These are phyloP conservation scores for Plectosphaerella plurivora DNA, from an alignment of 2,329 filamentous ascomycete genomes.

Conservation along the genomic window DNA sequence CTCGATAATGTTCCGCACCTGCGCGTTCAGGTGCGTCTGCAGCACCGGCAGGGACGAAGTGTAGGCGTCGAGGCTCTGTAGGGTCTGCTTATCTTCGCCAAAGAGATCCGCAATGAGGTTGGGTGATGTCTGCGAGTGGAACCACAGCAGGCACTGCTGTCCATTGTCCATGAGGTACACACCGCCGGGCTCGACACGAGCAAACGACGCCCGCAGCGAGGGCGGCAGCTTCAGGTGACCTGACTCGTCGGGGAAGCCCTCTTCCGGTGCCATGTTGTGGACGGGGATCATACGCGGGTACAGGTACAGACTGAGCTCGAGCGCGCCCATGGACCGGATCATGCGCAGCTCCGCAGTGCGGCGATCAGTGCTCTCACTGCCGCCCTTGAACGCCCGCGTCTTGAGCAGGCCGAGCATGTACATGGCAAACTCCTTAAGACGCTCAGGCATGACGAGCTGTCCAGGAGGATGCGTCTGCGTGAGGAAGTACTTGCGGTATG, in stretches of 20 bases:
- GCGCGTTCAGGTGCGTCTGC: conserved; percentile 88
- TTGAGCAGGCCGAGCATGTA: conserved; percentile 90
- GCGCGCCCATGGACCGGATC: conserved; percentile 80
- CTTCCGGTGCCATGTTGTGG: conserved; percentile 81
- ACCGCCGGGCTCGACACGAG: conserved; percentile 84
- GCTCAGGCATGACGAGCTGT: conserved; percentile 91
- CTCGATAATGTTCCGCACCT: conserved; percentile 89
- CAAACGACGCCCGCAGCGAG: conserved; percentile 76
- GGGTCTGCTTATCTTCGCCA: conserved; percentile 64
- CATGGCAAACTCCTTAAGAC: conserved; percentile 95
- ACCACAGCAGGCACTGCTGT: conserved; percentile 85
- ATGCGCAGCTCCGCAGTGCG: conserved; percentile 88
- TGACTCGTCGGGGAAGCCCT: conserved; percentile 90
- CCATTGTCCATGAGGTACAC: conserved; percentile 95
- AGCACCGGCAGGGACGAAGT: conserved; percentile 75
- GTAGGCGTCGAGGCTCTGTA: conserved; percentile 79
- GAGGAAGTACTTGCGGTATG: conserved; percentile 89
- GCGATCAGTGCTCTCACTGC: conserved; percentile 84
- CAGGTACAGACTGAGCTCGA: conserved; percentile 85
- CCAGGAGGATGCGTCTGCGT: conserved; percentile 78
- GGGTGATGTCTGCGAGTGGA: conserved; percentile 87
- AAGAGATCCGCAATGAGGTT: conserved; percentile 90
- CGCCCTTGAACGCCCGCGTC: conserved; percentile 87
- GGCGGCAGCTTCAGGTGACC: conserved; percentile 84
- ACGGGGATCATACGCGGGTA: conserved; percentile 92